Evolutionary conservation across 805 yeast genomes (phyloP), one percentile per base, ranked within the genome.

Genomic region (Spathaspora arborariae): DNA sequence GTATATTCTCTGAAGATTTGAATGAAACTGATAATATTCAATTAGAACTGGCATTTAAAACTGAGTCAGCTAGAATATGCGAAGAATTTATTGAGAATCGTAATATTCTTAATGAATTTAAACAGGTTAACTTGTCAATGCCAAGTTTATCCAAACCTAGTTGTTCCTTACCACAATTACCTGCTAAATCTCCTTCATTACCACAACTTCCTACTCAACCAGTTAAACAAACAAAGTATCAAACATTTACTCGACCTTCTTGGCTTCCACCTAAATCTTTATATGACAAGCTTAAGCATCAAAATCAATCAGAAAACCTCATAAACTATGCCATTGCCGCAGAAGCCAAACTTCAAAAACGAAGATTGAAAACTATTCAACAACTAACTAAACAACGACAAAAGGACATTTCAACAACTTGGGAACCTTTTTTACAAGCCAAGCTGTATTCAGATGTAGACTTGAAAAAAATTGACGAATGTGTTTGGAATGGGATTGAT

Each of bases 191-290:
- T 4, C 30, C 45, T 7, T 45, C 47, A 15, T 19, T 45, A 6
- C 41, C 49, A 21, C 46, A 45, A 5, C 39, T 27, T 15, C 20
- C 44, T 35, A 42, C 22, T 21, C n/a, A 7, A 20, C 27, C 41
- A 30, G 18, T n/a, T 13, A 22, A 11, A 18, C 39, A 20, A 50
- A 53, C 41, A 27, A 42, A 36, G 10, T 57, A 60, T 45, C 51
- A 72, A 11, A 62, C 84, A 0, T 67, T 70, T 20, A 82, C 90
- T 0, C 65, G 92, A 45, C 90, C 87, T 20, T 63, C 74, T 1
- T 77, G 80, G 68, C 63, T 85, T 34, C 91, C 92, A 0, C 88
- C 89, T 39, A 85, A 85, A 58, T 63, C 76, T 20, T 58, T 62
- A 15, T 60, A 64, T 16, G 90, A 85, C 54, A 74, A 76, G 15